Base-by-base conservation (phyloP, 768 basidiomycete species). In the Rhizopogon vinicolor region DNA sequence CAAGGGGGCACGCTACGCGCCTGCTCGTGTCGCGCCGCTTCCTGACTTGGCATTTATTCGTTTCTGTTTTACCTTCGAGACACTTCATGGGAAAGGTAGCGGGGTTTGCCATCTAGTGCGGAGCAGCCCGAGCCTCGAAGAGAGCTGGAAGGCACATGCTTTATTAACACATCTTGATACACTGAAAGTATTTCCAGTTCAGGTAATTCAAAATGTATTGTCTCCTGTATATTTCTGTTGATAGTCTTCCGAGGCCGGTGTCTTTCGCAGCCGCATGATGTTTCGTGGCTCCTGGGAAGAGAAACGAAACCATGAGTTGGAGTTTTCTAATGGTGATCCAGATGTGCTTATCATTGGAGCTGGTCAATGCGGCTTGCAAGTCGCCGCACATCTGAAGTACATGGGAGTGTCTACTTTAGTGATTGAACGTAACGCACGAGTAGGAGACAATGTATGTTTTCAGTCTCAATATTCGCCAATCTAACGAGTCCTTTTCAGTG, bases 311-410 rank as follows among this genome's bases (percentile, higher is more conserved):
- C 64, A 64, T 9, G 75, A 80, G 57, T 52, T 63, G 7, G 72
- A 75, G 28, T 84, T 84, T 60, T 71, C 69, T 33, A 75, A 75
- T 19, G 60, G 58, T 10, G 73, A 78, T 37, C 86, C 85, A 0
- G 74, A 74, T 1, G 88, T 89, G 7, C 69, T 89, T 41, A 67
- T 89, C 44, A 72, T 87, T 19, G 84, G 85, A 8, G 85, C 77
- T 3, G 85, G 85, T 1, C 89, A 88, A 55, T 78, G 79, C 58
- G 89, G 88, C 3, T 68, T 91, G 42, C 79, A 74, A 39, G 62
- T 83, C 1, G 86, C 87, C 0, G 84, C 86, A 2, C 73, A 85
- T 25, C 69, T 91, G 58, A 82, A 83, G 58, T 70, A 69, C 39
- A 68, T 88, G 29, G 79, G 78, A 16, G 72, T 90, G 14, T 63